These are phyloP conservation scores for Aspergillus thermomutatus DNA, from an alignment of 2,329 filamentous ascomycete species.

Conservation along the genomic window DNA sequence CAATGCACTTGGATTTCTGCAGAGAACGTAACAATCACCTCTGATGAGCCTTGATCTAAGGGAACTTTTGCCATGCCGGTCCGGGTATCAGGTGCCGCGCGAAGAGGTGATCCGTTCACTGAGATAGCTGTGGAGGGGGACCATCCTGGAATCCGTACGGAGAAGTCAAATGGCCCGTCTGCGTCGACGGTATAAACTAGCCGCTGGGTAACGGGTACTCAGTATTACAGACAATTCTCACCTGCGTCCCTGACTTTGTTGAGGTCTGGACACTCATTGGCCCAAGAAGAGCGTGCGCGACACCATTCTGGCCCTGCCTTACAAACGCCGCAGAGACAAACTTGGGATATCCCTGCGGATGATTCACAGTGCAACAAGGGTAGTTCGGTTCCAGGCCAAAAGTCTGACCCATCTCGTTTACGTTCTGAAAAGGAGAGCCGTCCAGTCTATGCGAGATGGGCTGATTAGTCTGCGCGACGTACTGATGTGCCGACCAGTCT, in stretches of 20 bases:
- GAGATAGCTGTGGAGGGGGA: slow-evolving; percentile 23
- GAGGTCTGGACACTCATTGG: slow-evolving; percentile 42
- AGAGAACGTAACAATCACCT: slow-evolving; percentile 27
- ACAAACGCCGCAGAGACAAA: slow-evolving; percentile 51
- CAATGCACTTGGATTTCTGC: slow-evolving; percentile 20
- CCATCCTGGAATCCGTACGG: slow-evolving; percentile 48
- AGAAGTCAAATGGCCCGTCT: slow-evolving; percentile 39
- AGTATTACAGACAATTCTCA: slow-evolving; percentile 47
- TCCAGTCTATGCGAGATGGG: slow-evolving; percentile 46
- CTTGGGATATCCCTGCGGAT: slow-evolving; percentile 57
- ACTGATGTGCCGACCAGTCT: slow-evolving; percentile 57
- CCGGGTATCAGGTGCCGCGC: slow-evolving; percentile 19
- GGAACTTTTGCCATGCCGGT: slow-evolving; percentile 39
- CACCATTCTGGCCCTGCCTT: slow-evolving; percentile 38
- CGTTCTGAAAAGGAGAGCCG: slow-evolving; percentile 48
- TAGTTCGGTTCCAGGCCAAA: slow-evolving; percentile 54
- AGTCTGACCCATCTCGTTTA: slow-evolving; percentile 43
- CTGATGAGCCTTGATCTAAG: slow-evolving; percentile 27
- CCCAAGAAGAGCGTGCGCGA: slow-evolving; percentile 51
- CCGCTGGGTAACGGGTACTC: slow-evolving; percentile 45
- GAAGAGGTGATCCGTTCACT: slow-evolving; percentile 6
- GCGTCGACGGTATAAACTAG: slow-evolving; percentile 42
- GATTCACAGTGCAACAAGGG: slow-evolving; percentile 58
- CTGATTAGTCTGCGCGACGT: slow-evolving; percentile 54
- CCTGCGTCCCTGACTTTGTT: slow-evolving; percentile 20